phyloP scores from a whole-genome alignment of 148 eudicot species.

The Amaranthus hypochondriacus region DNA sequence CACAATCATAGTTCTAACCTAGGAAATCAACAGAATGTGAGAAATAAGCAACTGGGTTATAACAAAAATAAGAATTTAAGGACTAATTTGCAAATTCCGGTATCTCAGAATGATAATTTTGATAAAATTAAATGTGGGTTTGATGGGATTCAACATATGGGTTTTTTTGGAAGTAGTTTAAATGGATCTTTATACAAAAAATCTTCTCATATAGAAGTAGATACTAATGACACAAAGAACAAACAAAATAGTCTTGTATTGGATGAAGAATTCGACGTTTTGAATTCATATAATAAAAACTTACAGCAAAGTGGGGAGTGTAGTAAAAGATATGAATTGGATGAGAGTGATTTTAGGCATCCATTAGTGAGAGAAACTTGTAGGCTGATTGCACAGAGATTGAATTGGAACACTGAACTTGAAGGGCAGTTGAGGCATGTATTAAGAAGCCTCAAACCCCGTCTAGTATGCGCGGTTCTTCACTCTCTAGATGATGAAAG shows the following conservation, averaged over 20 bases:
- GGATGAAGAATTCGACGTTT: constrained; percentile 23
- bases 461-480: constrained; percentile 30
- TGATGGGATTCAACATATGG: constrained; percentile 3
- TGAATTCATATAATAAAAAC: constrained; percentile 19
- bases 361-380: constrained; percentile 32
- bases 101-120: neutral
- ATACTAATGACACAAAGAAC: neutral
- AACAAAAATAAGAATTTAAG: constrained; percentile 7
- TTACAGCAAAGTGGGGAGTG: constrained; percentile 9
- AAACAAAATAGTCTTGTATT: neutral
- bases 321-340: constrained; percentile 20
- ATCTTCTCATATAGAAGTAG: neutral
- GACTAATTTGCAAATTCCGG: constrained; percentile 2
- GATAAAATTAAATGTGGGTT: constrained; percentile 7
- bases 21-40: constrained; percentile 3
- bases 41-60: constrained; percentile 16
- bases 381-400: constrained; percentile 24
- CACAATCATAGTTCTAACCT: neutral
- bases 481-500: constrained; percentile 28
- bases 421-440: constrained; percentile 24
- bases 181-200: neutral
- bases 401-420: constrained; percentile 25
- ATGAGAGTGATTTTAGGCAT: constrained; percentile 29
- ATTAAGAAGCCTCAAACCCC: constrained; percentile 26
- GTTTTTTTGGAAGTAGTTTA: constrained; percentile 4